Evolutionary conservation across 768 basidiomycete species (phyloP), one percentile per base, ranked within the genome.

Genomic region (Lyophyllum decastes): DNA sequence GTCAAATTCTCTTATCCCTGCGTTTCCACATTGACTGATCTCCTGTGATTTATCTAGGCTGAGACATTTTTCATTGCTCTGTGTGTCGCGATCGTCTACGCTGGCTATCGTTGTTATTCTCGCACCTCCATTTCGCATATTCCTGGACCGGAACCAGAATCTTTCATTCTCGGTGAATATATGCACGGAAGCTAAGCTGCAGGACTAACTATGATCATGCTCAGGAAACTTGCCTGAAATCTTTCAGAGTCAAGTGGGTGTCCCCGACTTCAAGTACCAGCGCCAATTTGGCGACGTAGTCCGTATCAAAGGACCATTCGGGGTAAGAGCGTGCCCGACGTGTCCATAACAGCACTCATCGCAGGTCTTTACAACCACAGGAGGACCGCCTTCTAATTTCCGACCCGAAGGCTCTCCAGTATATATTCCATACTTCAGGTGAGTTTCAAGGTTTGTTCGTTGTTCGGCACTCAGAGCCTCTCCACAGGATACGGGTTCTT

Each of bases 401-500:
- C 26, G 84, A 86, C 57, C 83, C 82, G 0, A 83, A 83, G 66
- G 82, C 83, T 4, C 69, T 86, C n/a, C 81, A 83, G 60, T 79
- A 84, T 61, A 80, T 84, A 25, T 77, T 79, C 52, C 81, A 84
- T 54, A 81, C 82, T 19, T 79, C 79, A 16, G 78, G 78, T 72
- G 38, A n/a, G 64, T 62, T 33, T 53, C n/a, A 14, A 30, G 30
- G 30, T n/a, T 24, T 52, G n/a, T 25, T 21, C 35, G 34, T 49
- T 54, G 34, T 35, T 33, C 48, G 35, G 48, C 24, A 48, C 35
- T 61, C 8, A 47, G 54, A 59, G 54, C 41, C 25, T 48, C 48
- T 46, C 33, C 47, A 19, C 46, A 77, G 81, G 82, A n/a, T 85
- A 85, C 63, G 75, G 75, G 14, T 84, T 81, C 65, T 72, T 76